These are phyloP conservation scores for Tylopilus rubrobrunneus DNA, from an alignment of 768 basidiomycete species.

Conservation along the genomic window DNA sequence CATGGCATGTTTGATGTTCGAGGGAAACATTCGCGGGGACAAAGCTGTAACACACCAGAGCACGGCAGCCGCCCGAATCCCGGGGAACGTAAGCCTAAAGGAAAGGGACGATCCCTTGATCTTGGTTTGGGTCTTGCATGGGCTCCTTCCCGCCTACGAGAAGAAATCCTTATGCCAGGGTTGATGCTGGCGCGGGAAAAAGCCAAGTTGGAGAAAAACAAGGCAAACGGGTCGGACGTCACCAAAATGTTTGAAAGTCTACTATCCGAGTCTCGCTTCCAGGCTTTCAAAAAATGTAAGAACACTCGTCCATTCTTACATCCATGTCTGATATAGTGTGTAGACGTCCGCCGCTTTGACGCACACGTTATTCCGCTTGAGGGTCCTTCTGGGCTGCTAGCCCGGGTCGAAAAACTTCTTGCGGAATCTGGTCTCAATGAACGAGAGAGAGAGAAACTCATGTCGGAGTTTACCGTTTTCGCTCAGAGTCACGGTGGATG, in stretches of 20 bases:
- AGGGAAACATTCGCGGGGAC: slow-evolving; percentile 23
- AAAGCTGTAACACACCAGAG: slow-evolving; percentile 25
- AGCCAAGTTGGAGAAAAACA: slow-evolving; percentile 18
- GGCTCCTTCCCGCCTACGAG: slow-evolving; percentile 65
- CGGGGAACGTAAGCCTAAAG: slow-evolving; percentile 27
- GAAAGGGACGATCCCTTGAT: slow-evolving; percentile 69
- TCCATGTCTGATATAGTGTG: slow-evolving; percentile 11
- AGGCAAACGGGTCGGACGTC: slow-evolving; percentile 29
- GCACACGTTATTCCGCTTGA: slow-evolving; percentile 72
- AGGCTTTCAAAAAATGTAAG: slow-evolving; percentile 62
- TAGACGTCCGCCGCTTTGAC: slow-evolving; percentile 75
- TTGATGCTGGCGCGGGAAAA: slow-evolving; percentile 28
- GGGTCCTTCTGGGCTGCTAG: slow-evolving; percentile 66
- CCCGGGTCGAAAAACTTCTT: slow-evolving; percentile 59
- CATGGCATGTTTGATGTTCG: slow-evolving; percentile 33
- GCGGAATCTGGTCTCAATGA: slow-evolving; percentile 45
- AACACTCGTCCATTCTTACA: slow-evolving; percentile 10
- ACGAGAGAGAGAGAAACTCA: slow-evolving; percentile 44
- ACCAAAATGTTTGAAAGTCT: slow-evolving; percentile 36
- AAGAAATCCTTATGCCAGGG: slow-evolving; percentile 58
- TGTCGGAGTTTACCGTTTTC: slow-evolving; percentile 59
- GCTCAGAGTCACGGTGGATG: slow-evolving; percentile 37
- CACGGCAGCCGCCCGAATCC: slow-evolving; percentile 15
- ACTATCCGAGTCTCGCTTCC: slow-evolving; percentile 34
- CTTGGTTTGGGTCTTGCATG: slow-evolving; percentile 66